Conservation (phyloP, 768 basidiomycete species). For the Agrocybe pediades region DNA sequence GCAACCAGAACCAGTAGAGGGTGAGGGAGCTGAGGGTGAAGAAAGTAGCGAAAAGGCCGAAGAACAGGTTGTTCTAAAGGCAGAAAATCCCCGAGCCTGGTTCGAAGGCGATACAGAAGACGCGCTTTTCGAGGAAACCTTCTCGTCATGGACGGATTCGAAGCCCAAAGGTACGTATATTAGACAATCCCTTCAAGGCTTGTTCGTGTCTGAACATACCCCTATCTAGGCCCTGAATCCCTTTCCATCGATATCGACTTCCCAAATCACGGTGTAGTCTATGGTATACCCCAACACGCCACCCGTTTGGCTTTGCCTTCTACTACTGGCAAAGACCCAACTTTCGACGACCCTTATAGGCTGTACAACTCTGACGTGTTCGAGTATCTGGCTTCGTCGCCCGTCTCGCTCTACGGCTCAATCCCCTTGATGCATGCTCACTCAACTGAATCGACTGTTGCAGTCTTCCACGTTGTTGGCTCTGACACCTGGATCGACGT, state of each 20-base stretch:
- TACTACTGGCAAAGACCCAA: slow-evolving; percentile 76
- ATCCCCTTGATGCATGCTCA: slow-evolving; percentile 96
- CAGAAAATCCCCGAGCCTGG: slow-evolving; percentile 63
- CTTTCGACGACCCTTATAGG: slow-evolving; percentile 89
- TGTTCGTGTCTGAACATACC: slow-evolving; percentile 1
- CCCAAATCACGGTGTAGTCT: slow-evolving; percentile 88
- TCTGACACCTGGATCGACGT: slow-evolving; percentile 98
- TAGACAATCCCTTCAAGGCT: background rate
- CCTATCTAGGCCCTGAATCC: slow-evolving; percentile 84
- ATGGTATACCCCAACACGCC: slow-evolving; percentile 97
- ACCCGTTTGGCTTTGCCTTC: slow-evolving; percentile 86
- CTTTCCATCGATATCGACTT: slow-evolving; percentile 92
- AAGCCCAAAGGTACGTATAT: slow-evolving; percentile 87
- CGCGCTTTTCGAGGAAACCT: slow-evolving; percentile 89
- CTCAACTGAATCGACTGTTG: slow-evolving; percentile 83
- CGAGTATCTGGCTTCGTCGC: slow-evolving; percentile 84
- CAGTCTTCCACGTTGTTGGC: slow-evolving; percentile 81
- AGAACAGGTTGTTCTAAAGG: slow-evolving; percentile 55
- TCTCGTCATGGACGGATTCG: slow-evolving; percentile 83
- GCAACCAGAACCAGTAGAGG: slow-evolving; percentile 44
- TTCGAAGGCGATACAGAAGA: slow-evolving; percentile 88
- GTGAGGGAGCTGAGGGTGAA: slow-evolving; percentile 36
- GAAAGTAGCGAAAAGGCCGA: slow-evolving; percentile 18
- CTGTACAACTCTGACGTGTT: slow-evolving; percentile 96
- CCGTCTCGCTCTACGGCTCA: slow-evolving; percentile 86